Percentiles rank a stretch among this genome's conserved stretches.
Evolutionary conservation across 2,329 filamentous ascomycete species (phyloP).

Genomic region (Trichophyton benhamiae): DNA sequence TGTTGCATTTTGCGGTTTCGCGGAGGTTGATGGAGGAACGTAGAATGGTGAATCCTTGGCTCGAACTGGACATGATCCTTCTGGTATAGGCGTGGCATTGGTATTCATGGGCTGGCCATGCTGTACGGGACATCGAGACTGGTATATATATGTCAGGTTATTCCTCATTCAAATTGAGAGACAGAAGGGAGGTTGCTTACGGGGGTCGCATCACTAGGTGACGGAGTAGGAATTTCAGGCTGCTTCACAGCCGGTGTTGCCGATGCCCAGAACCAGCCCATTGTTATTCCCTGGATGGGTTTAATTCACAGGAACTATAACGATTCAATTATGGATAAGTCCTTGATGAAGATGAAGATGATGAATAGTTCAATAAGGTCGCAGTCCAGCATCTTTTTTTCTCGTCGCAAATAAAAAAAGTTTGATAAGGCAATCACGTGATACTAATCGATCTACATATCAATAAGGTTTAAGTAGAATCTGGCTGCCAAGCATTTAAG

Average conservation of each 20-base stretch:
- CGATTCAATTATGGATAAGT: background rate
- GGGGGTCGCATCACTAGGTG: background rate
- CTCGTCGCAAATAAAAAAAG: background rate
- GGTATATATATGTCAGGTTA: conserved; percentile 10
- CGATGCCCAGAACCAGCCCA: conserved; percentile 65
- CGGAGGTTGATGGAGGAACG: conserved; percentile 22
- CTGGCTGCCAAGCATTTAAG: no score
- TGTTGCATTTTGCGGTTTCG: conserved; percentile 22
- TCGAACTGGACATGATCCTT: conserved; percentile 31
- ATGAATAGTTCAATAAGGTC: background rate
- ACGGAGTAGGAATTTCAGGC: conserved; percentile 21
- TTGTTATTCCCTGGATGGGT: conserved; percentile 21
- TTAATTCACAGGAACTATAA: background rate
- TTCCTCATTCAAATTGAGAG: background rate
- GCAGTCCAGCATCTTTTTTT: background rate
- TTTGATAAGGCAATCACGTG: background rate
- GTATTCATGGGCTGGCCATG: conserved; percentile 24
- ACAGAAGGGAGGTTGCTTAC: conserved; percentile 9
- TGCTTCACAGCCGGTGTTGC: conserved; percentile 37
- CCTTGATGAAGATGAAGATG: background rate
- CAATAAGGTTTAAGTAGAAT: no score
- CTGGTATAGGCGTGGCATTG: conserved; percentile 22
- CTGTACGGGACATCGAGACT: conserved; percentile 63
- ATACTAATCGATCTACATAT: no score
- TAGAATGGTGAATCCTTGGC: conserved; percentile 41